Base-by-base conservation (phyloP, 2,329 filamentous ascomycete species). In the Colletotrichum sp. region DNA sequence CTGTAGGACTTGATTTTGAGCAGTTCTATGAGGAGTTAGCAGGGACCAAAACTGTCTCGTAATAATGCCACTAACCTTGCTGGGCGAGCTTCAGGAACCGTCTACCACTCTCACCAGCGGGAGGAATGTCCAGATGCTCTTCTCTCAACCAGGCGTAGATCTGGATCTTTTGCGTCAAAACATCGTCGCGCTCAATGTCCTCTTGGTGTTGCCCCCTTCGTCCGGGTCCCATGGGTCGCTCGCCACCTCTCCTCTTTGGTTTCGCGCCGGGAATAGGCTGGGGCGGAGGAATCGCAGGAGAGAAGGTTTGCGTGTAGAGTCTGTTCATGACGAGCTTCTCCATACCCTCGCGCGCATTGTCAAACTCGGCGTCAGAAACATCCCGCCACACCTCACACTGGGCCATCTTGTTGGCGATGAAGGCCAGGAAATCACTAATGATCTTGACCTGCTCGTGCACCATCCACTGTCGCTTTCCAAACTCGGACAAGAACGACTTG, bases 371-470 rank as follows among this genome's bases (percentile, higher is more conserved):
- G 83, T 99, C 97, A 1, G 96, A 98, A 0, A 99, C 95, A 39
- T 97, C 95, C 73, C 95, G 92, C 97, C 97, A 99, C 5, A 99
- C 95, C 77, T 99, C 97, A 82, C 97, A 99, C 78, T 95, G 91
- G 16, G 94, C 95, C 98, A 99, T 99, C 87, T 99, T 99, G 86
- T 98, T 98, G 70, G 95, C 95, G 78, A 99, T 99, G 82, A 99
- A 99, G 61, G 96, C 93, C 64, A 99, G 88, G 80, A 99, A 99
- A 83, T 99, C 98, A 79, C 95, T 93, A 77, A 99, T 98, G 78
- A 99, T 99, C 86, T 99, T 99, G 83, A 99, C 97, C 84, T 99
- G 97, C 86, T 99, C 97, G 83, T 99, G 97, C 8, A 98, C 97
- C 95, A 98, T 98, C 97, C 97, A 99, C 85, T 99, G 97, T 80